Base-by-base conservation (phyloP, 192 early-diverging fungal species). In the Oehlia diaphana region DNA sequence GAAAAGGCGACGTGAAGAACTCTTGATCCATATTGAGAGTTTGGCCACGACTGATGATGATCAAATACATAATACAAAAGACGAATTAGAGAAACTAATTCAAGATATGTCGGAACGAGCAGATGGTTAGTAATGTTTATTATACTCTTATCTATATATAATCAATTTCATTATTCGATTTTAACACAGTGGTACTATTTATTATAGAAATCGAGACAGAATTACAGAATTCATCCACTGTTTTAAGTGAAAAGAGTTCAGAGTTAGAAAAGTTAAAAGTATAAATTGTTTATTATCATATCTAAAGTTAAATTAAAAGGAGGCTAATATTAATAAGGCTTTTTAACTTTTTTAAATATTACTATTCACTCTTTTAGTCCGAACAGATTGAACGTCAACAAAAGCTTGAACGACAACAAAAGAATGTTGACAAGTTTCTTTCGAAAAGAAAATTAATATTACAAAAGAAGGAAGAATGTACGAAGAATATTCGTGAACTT, bases 401-500 rank as follows among this genome's bases (percentile, higher is more conserved):
- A 63, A 76, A 70, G 19, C 64, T 93, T 82, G 85, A 90, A 63
- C 81, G 81, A 33, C 81, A 89, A 35, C 89, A 92, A 68, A 88
- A 91, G 63, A 85, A 86, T 49, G 80, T 92, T 21, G 96, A 97
- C 68, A 92, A 94, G 67, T 95, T 93, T 79, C 79, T 95, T 39
- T 89, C 91, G 28, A 88, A 90, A 75, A 84, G 91, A 68, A 92
- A 86, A 76, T 84, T 95, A 61, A 86, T 96, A 44, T 66, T 93
- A 61, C 90, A 93, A 71, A 93, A 93, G 83, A 98, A 97, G 84
- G 95, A 96, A 72, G 94, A 96, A 81, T 93, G 92, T 81, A 90
- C 85, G 63, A 86, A 90, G 72, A 95, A 93, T 77, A 95, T 98
- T 79, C 94, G 97, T 47, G 97, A 99, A 23, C 89, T 99, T 12